Percentiles rank a stretch among this genome's conserved stretches.
phyloP scores from a whole-genome alignment of 2,329 filamentous ascomycete genomes.

The Penicillium aurantiogriseum region DNA sequence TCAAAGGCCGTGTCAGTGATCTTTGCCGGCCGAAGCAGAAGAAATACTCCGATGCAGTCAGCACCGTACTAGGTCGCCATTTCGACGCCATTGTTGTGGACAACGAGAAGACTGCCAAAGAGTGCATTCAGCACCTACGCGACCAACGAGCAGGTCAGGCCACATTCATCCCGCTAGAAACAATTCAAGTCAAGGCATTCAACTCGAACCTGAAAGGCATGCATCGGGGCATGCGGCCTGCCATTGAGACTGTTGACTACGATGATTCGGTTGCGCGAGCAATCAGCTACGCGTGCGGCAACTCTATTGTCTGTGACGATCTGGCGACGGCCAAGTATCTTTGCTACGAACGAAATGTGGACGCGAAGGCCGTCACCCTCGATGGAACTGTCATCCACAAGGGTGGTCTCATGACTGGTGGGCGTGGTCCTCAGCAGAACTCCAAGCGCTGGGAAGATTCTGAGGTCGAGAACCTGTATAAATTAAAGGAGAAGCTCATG shows the following conservation, averaged over 20 bases:
- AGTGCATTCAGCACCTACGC: conserved; percentile 92
- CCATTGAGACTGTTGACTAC: conserved; percentile 95
- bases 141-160: conserved; percentile 83
- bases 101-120: conserved; percentile 87
- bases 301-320: conserved; percentile 89
- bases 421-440: conserved; percentile 73
- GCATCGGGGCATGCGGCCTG: conserved; percentile 76
- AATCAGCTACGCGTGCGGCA: conserved; percentile 92
- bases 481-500: conserved; percentile 70
- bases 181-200: conserved; percentile 89
- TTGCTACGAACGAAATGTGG: conserved; percentile 78
- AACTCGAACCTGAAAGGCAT: conserved; percentile 90
- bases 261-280: conserved; percentile 84
- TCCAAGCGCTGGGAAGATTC: conserved; percentile 86
- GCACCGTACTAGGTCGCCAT: conserved; percentile 85
- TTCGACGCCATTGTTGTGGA: conserved; percentile 96
- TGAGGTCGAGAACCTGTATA: conserved; percentile 81
- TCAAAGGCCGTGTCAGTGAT: conserved; percentile 84
- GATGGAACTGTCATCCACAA: conserved; percentile 98
- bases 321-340: conserved; percentile 83
- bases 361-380: conserved; percentile 90
- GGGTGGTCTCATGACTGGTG: conserved; percentile 93
- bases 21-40: conserved; percentile 96
- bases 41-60: conserved; percentile 91
- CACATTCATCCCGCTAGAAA: conserved; percentile 94